A percentile compares a stretch with the other conserved stretches of the same genome.
Evolutionary conservation across 2,329 filamentous ascomycete genomes (phyloP).

Genomic region (Aspergillus udagawae): DNA sequence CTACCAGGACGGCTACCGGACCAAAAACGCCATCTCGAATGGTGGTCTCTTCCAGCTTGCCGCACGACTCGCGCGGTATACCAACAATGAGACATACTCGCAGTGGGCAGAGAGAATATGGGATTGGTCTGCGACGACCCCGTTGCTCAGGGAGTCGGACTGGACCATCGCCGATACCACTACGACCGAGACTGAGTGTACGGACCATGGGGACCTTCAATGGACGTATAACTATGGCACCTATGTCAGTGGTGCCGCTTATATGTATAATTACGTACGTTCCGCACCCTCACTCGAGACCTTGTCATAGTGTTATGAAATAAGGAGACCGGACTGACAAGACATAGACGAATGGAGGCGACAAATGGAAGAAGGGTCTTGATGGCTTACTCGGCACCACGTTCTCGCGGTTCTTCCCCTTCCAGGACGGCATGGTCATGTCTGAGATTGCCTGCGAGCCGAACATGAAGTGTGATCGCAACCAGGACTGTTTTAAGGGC

Average conservation of each 20-base stretch:
- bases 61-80: constrained; percentile 71
- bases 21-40: constrained; percentile 58
- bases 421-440: constrained; percentile 50
- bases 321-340: constrained; percentile 8
- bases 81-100: constrained; percentile 71
- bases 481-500: constrained; percentile 71
- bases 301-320: constrained; percentile 6
- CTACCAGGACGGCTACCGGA: constrained; percentile 65
- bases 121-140: constrained; percentile 54
- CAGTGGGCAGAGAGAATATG: constrained; percentile 70
- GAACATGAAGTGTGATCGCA: constrained; percentile 59
- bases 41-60: constrained; percentile 56
- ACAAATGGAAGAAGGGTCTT: constrained; percentile 56
- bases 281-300: not conserved
- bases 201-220: constrained; percentile 49
- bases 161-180: constrained; percentile 56
- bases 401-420: constrained; percentile 52
- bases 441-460: constrained; percentile 67
- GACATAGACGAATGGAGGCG: constrained; percentile 34
- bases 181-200: constrained; percentile 48
- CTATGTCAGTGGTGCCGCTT: constrained; percentile 54
- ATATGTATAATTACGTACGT: constrained; percentile 53
- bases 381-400: constrained; percentile 52
- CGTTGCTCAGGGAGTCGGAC: constrained; percentile 47
- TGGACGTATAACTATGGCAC: constrained; percentile 59